phyloP scores from a whole-genome alignment of 805 yeast genomes.

The Ascoidea rubescens region DNA sequence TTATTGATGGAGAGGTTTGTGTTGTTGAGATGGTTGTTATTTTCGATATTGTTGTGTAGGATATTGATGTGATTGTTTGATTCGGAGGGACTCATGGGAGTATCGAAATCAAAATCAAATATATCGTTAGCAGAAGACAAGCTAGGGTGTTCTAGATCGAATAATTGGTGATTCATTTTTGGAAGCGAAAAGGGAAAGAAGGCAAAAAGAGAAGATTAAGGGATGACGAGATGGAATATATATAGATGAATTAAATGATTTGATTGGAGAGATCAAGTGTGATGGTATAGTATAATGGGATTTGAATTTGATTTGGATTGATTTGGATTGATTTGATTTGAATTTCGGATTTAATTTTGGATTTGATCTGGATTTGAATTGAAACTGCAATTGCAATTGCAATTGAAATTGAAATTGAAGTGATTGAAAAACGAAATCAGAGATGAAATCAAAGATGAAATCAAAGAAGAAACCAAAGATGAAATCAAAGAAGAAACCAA shows the following conservation, averaged over 20 bases:
- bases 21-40: not conserved
- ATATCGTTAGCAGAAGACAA: slow-evolving; percentile 6
- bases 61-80: slow-evolving; percentile 1
- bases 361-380: slow-evolving; percentile 8
- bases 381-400: slow-evolving; percentile 4
- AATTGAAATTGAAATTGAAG: too few relatives aligned
- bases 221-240: not conserved
- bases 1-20: not conserved
- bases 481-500: too few relatives aligned
- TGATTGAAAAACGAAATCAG: too few relatives aligned
- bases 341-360: slow-evolving; percentile 9
- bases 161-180: not conserved
- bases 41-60: not conserved
- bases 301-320: too few relatives aligned
- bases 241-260: too few relatives aligned
- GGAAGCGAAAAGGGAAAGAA: not conserved
- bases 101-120: slow-evolving; percentile 11
- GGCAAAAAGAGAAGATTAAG: not conserved
- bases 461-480: too few relatives aligned
- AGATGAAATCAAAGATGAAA: too few relatives aligned
- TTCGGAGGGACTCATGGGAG: slow-evolving; percentile 7
- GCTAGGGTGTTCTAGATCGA: not conserved
- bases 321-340: too few relatives aligned
- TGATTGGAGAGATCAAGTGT: too few relatives aligned
- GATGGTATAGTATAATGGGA: too few relatives aligned